Evolutionary conservation across 305 asterid species (phyloP).

Genomic region (Ajuga reptans): DNA sequence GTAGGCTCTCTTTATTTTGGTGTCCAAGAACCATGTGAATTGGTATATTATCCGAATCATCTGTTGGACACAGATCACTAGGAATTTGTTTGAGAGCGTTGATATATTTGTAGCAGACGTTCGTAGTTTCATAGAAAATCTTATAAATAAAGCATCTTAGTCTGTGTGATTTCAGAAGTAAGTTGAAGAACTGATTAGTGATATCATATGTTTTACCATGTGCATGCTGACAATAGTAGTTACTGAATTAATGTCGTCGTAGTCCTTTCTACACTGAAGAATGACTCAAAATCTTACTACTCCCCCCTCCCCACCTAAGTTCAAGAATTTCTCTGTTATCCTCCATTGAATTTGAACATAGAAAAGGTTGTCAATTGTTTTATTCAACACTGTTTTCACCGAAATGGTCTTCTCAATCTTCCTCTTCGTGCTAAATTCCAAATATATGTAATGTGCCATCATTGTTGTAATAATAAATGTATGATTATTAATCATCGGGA

Average conservation of each 20-base stretch:
- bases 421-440: not conserved
- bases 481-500: not conserved
- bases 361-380: not conserved
- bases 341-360: not conserved
- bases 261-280: not conserved
- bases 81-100: not conserved
- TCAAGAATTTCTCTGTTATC: not conserved
- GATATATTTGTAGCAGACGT: not conserved
- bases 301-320: not conserved
- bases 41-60: not conserved
- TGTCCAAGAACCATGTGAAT: not conserved
- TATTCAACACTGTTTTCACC: not conserved
- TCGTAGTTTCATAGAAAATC: not conserved
- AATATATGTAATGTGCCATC: not conserved
- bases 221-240: not conserved
- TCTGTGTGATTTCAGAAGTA: not conserved
- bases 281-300: not conserved
- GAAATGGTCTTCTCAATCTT: not conserved
- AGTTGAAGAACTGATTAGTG: not conserved
- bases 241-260: not conserved
- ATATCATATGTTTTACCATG: not conserved
- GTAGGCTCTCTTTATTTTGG: constrained; percentile 29
- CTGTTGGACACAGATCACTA: not conserved
- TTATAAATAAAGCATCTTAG: not conserved
- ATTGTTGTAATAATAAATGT: not conserved